Evolutionary conservation across 495 filamentous ascomycete species (phyloP), one percentile per base, ranked within the genome.

Genomic region (Neurospora sp.): DNA sequence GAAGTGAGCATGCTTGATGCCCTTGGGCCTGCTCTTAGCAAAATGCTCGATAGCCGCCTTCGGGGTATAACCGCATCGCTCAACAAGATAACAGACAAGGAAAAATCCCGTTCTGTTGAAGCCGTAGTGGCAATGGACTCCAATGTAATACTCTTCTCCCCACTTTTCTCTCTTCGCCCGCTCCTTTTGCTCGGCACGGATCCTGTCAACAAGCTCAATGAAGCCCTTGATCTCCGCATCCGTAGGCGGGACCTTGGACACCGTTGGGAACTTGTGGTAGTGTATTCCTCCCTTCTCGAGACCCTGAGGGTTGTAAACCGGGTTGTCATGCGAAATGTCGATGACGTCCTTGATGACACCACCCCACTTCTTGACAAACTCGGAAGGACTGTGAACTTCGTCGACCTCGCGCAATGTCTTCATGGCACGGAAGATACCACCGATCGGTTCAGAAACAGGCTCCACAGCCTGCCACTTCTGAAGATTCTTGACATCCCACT

Each of bases 401-500:
- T 98, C 95, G 1, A 93, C 89, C 79, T 96, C 92, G 27, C 94
- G 89, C 4, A 96, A 86, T 70, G 93, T 96, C 82, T 97, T 97
- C 83, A 97, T 90, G 4, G 92, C 93, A 3, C 90, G 88, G 79
- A 97, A 97, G 17, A 92, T 84, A 39, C 89, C 88, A 5, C 81
- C 88, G 68, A 98, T 95, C 7, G 90, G 89, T 31, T 87, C 85
- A 1, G 93, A 96, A 27, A 97, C 92, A 2, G 94, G 90, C 9
- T 82, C 79, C 1, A 96, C 91, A 39, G 88, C 87, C 75, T 91
- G 86, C 95, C 95, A 98, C 76, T 98, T 98, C 71, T 86, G 90
- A 14, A 97, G 88, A 79, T 98, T 98, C 84, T 98, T 98, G 72
- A 98, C 93, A 78, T 97, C 94, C 95, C 95, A 98, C 83, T 98